phyloP scores from a whole-genome alignment of 73 alveolate species.

The Tetrahymena elliotti region DNA sequence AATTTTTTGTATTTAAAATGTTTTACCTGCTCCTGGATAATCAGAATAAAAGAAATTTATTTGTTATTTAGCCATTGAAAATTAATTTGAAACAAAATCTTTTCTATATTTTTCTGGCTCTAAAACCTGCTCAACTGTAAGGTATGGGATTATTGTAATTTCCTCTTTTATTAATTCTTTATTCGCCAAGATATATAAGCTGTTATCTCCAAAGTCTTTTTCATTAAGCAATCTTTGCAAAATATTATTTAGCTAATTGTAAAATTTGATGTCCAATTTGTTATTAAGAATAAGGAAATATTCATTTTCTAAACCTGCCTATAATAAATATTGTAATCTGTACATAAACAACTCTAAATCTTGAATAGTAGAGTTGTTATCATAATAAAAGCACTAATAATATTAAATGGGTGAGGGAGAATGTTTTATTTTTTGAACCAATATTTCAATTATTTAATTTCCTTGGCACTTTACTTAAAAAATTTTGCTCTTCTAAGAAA shows the following conservation, averaged over 20 bases:
- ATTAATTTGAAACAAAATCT: not conserved
- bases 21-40: not conserved
- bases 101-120: not conserved
- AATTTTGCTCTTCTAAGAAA: no score
- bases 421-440: not conserved
- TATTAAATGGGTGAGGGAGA: not conserved
- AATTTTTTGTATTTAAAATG: not conserved
- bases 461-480: not conserved
- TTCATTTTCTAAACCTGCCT: not conserved
- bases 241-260: not conserved
- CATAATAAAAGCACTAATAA: not conserved
- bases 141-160: not conserved
- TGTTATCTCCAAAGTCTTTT: not conserved
- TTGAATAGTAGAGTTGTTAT: not conserved
- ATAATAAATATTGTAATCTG: not conserved
- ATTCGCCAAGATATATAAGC: not conserved
- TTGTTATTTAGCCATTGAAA: not conserved
- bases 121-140: not conserved
- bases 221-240: not conserved
- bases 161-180: not conserved
- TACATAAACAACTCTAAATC: not conserved
- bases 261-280: not conserved
- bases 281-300: not conserved
- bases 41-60: not conserved
- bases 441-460: not conserved